A percentile compares a stretch with the other conserved stretches of the same genome.
These are phyloP conservation scores for Fusarium sp. DNA, from an alignment of 2,329 filamentous ascomycete species.

Conservation along the genomic window DNA sequence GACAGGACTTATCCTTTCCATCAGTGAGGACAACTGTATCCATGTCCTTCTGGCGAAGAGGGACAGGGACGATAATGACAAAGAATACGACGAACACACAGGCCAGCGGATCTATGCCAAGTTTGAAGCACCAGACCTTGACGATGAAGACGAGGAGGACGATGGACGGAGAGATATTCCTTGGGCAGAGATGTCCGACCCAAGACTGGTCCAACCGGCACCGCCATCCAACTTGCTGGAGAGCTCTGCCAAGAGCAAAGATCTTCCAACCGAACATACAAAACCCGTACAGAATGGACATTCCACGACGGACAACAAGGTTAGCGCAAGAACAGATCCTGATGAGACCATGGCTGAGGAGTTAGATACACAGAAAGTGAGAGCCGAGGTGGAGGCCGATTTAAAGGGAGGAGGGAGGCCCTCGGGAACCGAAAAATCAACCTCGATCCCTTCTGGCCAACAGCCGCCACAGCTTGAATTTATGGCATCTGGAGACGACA, in stretches of 20 bases:
- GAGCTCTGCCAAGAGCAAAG: slow-evolving; percentile 42
- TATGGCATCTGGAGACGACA: slow-evolving; percentile 35
- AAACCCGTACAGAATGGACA: slow-evolving; percentile 22
- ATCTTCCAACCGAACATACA: slow-evolving; percentile 39
- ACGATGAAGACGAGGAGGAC: slow-evolving; percentile 68
- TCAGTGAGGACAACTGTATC: slow-evolving; percentile 65
- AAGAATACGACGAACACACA: slow-evolving; percentile 72
- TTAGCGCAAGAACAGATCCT: slow-evolving; percentile 42
- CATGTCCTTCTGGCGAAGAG: slow-evolving; percentile 75
- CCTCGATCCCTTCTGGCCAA: slow-evolving; percentile 49
- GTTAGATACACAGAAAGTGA: slow-evolving; percentile 50
- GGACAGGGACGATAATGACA: slow-evolving; percentile 71
- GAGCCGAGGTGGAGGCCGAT: slow-evolving; percentile 42
- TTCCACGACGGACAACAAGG: slow-evolving; percentile 40
- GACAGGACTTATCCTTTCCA: slow-evolving; percentile 74
- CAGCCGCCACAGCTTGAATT: slow-evolving; percentile 40
- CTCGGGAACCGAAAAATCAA: slow-evolving; percentile 39
- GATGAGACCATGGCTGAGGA: slow-evolving; percentile 43
- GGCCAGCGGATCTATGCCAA: slow-evolving; percentile 81
- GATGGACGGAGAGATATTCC: slow-evolving; percentile 71
- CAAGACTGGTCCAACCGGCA: slow-evolving; percentile 68
- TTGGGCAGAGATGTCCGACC: slow-evolving; percentile 75
- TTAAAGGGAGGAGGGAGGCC: slow-evolving; percentile 30
- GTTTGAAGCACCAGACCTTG: slow-evolving; percentile 78
- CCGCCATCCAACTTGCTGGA: slow-evolving; percentile 46